phyloP scores from a whole-genome alignment of 441 rosid species.

The Aleurites moluccanus region DNA sequence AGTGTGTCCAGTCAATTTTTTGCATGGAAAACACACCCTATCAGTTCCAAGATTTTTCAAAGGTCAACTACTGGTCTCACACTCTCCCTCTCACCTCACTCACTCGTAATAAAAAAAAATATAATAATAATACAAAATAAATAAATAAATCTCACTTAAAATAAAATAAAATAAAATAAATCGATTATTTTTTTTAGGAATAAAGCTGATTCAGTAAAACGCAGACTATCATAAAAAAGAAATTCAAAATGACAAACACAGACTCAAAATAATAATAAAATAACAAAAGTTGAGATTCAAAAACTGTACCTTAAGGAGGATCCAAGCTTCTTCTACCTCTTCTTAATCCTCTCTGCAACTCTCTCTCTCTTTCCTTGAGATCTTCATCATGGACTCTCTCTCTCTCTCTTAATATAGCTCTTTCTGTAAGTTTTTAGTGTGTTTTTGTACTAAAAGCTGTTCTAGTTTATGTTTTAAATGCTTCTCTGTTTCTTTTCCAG shows the following conservation, averaged over 20 bases:
- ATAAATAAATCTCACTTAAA: too few species aligned
- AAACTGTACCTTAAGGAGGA: conserved; percentile 30
- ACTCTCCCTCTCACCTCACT: background rate
- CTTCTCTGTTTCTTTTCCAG: conserved; percentile 12
- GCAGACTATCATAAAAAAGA: too few species aligned
- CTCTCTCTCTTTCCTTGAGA: conserved; percentile 21
- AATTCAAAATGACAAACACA: background rate
- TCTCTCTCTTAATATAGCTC: background rate
- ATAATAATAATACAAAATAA: background rate
- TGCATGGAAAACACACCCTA: conserved; percentile 17
- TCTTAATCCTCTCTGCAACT: background rate
- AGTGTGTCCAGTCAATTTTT: conserved; percentile 17
- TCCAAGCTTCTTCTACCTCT: conserved; percentile 33
- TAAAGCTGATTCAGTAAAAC: too few species aligned
- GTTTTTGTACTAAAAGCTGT: conserved; percentile 5
- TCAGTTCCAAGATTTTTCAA: conserved; percentile 26
- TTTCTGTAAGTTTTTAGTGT: background rate
- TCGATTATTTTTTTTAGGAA: too few species aligned
- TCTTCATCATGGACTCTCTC: conserved; percentile 25
- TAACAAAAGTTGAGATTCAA: conserved; percentile 41
- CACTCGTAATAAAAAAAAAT: background rate
- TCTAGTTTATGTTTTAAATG: conserved; percentile 6
- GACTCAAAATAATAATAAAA: conserved; percentile 27
- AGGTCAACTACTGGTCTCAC: conserved; percentile 49
- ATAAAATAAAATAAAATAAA: too few species aligned